A percentile compares a stretch with the other conserved stretches of the same genome.
phyloP scores from a whole-genome alignment of 2,329 filamentous ascomycete genomes.

The Bipolaris bicolor region DNA sequence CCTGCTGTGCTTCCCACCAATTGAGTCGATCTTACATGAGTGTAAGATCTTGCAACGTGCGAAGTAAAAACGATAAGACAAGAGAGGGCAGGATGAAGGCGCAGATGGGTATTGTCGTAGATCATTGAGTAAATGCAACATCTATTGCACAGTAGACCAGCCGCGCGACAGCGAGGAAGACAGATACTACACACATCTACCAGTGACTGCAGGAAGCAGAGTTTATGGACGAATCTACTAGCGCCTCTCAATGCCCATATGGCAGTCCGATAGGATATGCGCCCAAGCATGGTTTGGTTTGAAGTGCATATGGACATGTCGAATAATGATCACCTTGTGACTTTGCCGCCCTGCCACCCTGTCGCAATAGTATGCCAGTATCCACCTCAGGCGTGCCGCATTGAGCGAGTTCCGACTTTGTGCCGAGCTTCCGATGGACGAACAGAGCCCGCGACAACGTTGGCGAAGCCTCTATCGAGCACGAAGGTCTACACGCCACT shows the following conservation, averaged over 20 bases:
- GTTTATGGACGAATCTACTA: not conserved
- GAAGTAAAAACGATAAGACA: no score
- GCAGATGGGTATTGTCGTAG: not conserved
- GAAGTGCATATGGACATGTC: not conserved
- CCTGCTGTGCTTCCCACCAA: not conserved
- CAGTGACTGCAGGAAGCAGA: not conserved
- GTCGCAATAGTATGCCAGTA: no score
- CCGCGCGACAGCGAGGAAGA: not conserved
- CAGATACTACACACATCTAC: not conserved
- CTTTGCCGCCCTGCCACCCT: no score
- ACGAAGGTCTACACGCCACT: not conserved
- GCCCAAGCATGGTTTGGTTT: not conserved
- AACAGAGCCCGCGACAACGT: not conserved
- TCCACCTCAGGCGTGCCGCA: no score
- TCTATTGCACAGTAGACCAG: not conserved
- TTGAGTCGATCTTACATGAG: not conserved
- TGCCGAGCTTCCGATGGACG: not conserved
- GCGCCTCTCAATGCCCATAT: not conserved
- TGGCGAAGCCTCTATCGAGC: not conserved
- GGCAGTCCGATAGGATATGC: not conserved
- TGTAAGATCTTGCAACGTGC: no score
- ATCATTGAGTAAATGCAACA: not conserved
- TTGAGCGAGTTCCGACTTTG: no score
- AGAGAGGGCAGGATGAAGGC: no score
- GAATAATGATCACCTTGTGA: no score